A percentile compares a stretch with the other conserved stretches of the same genome.
phyloP scores from a whole-genome alignment of 495 filamentous ascomycete genomes.

The Penicillium herquei region DNA sequence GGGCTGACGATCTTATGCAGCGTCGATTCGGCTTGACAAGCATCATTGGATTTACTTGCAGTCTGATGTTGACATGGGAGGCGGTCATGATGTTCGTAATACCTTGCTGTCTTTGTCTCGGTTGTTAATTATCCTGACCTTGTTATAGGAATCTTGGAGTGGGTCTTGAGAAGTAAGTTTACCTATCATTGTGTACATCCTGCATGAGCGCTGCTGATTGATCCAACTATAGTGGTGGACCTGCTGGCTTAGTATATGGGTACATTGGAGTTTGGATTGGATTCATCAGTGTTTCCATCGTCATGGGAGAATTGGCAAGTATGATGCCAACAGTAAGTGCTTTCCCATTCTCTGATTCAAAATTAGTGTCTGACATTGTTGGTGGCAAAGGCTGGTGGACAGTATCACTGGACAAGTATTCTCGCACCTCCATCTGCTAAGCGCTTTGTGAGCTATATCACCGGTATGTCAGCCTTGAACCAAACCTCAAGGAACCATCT shows the following conservation, averaged over 20 bases:
- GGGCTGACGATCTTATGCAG: neutral
- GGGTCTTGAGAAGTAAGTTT: neutral
- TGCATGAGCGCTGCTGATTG: neutral
- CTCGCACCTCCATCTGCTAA: neutral
- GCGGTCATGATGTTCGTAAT: neutral
- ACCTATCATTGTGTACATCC: neutral
- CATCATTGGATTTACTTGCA: slow-evolving; percentile 1
- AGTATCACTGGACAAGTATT: neutral
- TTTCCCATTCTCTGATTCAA: too few species aligned
- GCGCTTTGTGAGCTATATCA: neutral
- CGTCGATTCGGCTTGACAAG: neutral
- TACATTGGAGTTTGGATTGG: slow-evolving; percentile 1
- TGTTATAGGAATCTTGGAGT: neutral
- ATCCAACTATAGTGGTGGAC: neutral
- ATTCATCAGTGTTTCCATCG: neutral
- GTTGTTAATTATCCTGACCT: neutral
- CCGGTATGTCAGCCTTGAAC: neutral
- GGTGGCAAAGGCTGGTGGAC: neutral
- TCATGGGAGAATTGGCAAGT: slow-evolving; percentile 1
- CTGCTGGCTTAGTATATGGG: neutral
- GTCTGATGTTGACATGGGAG: slow-evolving; percentile 1
- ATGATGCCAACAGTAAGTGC: neutral
- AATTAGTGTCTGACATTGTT: neutral
- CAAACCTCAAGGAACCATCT: neutral
- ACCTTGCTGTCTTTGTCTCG: neutral